Evolutionary conservation across 192 early-diverging fungal species (phyloP), one percentile per base, ranked within the genome.

Genomic region (Gryganskiella cystojenkinii): DNA sequence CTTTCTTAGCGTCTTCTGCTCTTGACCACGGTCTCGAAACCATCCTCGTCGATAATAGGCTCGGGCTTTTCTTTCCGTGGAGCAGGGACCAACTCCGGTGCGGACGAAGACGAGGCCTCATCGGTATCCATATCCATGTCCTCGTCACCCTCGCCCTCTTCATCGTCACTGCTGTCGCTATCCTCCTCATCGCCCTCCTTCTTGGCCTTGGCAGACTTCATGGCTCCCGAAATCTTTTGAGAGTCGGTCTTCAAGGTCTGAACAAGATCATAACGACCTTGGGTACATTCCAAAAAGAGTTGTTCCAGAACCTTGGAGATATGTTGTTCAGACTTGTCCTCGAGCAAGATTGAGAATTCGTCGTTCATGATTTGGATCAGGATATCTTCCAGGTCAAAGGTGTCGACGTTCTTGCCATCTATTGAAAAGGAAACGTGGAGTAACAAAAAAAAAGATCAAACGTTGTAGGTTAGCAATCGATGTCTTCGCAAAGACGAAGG

Each of bases 301-400:
- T 73, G 61, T 13, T 84, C 74, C 55, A 85, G 56, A 46, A 83
- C 69, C 47, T 85, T 85, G 33, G 84, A 69, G 20, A 86, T 81
- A 53, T 81, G 72, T 68, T 85, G 85, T 22, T 84, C 85, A 13
- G 87, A 89, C 65, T 85, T 80, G 57, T 89, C 87, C 43, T 89
- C 87, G 14, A 89, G 61, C 28, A 81, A 20, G 5, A 82, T 84
- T 20, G 82, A 67, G 46, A 89, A 89, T 56, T 89, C 87, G 54
- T 89, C 87, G 40, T 71, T 67, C 87, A 89, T 87, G 47, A 87
- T 79, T 42, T 87, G 85, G 11, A 65, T 35, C 50, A 89, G 59
- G 56, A 88, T 86, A 25, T 83, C 82, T 50, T 86, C 87, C 22
- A 88, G 52, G 53, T 88, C 87, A 55, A 83, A 82, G 10, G 73